Percentiles rank a stretch among this genome's conserved stretches.
These are phyloP conservation scores for Somion occarium DNA, from an alignment of 1,284 basidiomycete species.

Conservation along the genomic window DNA sequence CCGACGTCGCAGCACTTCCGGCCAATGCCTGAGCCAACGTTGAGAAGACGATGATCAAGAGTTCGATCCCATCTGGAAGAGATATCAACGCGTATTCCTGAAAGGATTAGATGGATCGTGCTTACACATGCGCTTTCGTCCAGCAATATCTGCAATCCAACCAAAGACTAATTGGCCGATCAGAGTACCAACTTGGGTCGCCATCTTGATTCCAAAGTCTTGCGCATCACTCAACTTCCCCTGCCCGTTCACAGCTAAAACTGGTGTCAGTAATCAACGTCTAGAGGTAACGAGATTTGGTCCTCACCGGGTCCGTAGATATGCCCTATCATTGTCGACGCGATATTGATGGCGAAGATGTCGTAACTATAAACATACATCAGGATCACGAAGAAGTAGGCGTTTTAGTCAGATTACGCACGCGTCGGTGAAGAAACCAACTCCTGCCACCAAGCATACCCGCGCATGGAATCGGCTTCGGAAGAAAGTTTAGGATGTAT, in stretches of 20 bases:
- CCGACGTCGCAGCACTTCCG: slow-evolving; percentile 26
- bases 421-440: slow-evolving; percentile 84
- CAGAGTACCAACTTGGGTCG: slow-evolving; percentile 60
- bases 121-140: slow-evolving; percentile 49
- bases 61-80: slow-evolving; percentile 48
- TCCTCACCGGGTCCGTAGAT: slow-evolving; percentile 27
- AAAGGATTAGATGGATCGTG: not conserved
- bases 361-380: slow-evolving; percentile 45
- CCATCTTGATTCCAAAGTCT: slow-evolving; percentile 76
- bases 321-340: slow-evolving; percentile 74
- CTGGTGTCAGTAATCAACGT: not conserved
- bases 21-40: slow-evolving; percentile 45
- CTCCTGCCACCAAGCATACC: slow-evolving; percentile 68
- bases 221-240: slow-evolving; percentile 28
- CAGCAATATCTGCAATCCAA: slow-evolving; percentile 49
- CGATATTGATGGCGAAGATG: slow-evolving; percentile 76
- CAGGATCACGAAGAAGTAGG: not conserved
- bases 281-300: not conserved
- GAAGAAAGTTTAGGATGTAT: not conserved
- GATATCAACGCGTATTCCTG: slow-evolving; percentile 14
- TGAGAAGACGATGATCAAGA: slow-evolving; percentile 51
- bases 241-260: not conserved
- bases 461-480: slow-evolving; percentile 55
- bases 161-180: slow-evolving; percentile 57
- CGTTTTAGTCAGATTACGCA: slow-evolving; percentile 23